Evolutionary conservation across 495 filamentous ascomycete species (phyloP), one percentile per base, ranked within the genome.

Genomic region (Tuber magnatum): DNA sequence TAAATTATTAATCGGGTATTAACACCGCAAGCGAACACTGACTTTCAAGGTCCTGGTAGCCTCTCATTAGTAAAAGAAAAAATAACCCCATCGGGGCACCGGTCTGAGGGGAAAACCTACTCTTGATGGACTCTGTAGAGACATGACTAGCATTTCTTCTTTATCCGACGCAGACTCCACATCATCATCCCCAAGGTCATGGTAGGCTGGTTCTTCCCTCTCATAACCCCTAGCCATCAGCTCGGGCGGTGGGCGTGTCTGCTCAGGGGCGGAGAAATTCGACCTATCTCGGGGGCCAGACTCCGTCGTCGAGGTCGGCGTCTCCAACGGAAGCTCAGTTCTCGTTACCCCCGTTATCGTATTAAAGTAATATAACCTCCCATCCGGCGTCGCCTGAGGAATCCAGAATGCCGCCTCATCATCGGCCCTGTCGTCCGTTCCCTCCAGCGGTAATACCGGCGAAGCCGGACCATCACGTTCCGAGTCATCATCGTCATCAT

Each of bases 331-430:
- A 75, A 99, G 86, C 78, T 98, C 95, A 89, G 92, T 94, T 69
- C 92, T 95, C 78, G 92, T 96, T 76, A 92, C 93, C 56, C 93
- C 93, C 0, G 95, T 99, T 83, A 97, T 88, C 9, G 94, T 97
- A 81, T 99, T 99, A 87, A 96, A 98, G 82, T 97, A 99, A 83
- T 93, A 98, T n/a, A 98, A 84, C 73, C 93, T 88, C 70, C 95
- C 95, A 83, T 97, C 93, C 0, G 93, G 90, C 7, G 96, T 99
- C 22, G 94, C 96, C 83, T 99, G 95, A 3, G 96, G 96, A 80
- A 99, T 97, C 95, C 95, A 99, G 83, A 95, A 98, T 71, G 94
- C 93, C 70, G 95, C 92, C 81, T 97, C 91, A 78, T 96, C 94
- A 84, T 92, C 91, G 74, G 92, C 90, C 70, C 86, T 88, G 42